phyloP scores from a whole-genome alignment of 2,329 filamentous ascomycete genomes.

The Scedosporium dehoogii region DNA sequence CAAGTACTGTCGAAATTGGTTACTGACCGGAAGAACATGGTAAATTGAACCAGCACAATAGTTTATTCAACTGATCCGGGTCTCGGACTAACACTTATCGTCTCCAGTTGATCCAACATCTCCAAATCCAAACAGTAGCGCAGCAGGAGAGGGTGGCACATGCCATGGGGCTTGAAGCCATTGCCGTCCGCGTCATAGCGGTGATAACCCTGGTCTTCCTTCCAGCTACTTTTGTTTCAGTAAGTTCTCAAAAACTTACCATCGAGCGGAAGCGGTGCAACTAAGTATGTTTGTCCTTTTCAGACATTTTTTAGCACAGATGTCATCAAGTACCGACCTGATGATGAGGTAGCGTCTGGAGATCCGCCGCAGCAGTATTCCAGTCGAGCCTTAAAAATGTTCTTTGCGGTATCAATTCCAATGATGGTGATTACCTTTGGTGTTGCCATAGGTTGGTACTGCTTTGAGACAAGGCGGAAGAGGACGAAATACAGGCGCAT shows the following conservation, averaged over 20 bases:
- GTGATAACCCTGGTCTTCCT: constrained; percentile 16
- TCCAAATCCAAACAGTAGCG: constrained; percentile 20
- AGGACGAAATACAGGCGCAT: too few species aligned
- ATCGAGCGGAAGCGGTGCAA: background rate
- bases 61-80: background rate
- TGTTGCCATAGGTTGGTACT: too few species aligned
- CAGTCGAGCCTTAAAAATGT: too few species aligned
- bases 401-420: too few species aligned
- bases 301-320: background rate
- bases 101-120: constrained; percentile 21
- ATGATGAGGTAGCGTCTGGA: too few species aligned
- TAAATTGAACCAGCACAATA: background rate
- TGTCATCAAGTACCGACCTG: background rate
- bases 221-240: constrained; percentile 11
- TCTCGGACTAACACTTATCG: background rate
- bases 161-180: constrained; percentile 16
- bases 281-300: background rate
- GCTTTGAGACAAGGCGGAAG: too few species aligned
- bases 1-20: background rate
- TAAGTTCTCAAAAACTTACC: background rate
- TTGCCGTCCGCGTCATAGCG: constrained; percentile 18
- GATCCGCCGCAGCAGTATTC: too few species aligned
- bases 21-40: background rate
- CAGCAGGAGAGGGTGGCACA: constrained; percentile 18
- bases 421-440: too few species aligned